Conservation (phyloP, 2,329 filamentous ascomycete species). For the Alternaria incomplexa region DNA sequence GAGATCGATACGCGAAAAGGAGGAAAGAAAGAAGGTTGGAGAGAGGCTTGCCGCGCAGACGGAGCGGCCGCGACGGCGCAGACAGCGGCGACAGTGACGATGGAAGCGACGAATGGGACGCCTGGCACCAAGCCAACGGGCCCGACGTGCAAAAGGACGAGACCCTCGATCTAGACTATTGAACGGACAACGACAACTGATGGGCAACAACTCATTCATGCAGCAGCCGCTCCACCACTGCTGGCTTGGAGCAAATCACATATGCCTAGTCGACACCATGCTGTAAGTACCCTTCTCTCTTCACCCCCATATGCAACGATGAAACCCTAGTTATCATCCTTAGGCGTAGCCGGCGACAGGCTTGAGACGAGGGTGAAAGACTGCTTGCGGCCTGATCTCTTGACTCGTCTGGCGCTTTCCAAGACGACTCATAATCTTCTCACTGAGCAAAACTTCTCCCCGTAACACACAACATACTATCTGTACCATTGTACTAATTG, state of each 20-base stretch:
- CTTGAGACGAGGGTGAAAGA: constrained; percentile 32
- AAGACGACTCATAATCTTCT: constrained; percentile 47
- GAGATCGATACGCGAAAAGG: constrained; percentile 32
- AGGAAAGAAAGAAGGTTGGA: constrained; percentile 28
- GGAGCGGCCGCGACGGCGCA: constrained; percentile 11
- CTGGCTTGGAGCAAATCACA: neutral
- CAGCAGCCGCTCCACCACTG: neutral
- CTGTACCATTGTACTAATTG: neutral
- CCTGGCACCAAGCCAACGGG: constrained; percentile 53
- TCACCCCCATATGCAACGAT: constrained; percentile 64
- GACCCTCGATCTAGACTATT: constrained; percentile 58
- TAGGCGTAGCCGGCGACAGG: constrained; percentile 69
- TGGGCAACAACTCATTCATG: neutral
- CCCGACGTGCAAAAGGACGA: constrained; percentile 51
- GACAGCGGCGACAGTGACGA: constrained; percentile 33
- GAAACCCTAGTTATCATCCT: constrained; percentile 92
- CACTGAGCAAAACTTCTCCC: constrained; percentile 34
- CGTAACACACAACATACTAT: no score
- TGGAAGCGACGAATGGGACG: constrained; percentile 50
- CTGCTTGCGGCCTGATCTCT: constrained; percentile 26
- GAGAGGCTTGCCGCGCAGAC: constrained; percentile 15
- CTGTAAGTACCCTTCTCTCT: constrained; percentile 15
- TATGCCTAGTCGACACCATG: neutral
- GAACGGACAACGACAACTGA: constrained; percentile 5
- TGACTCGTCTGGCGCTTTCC: constrained; percentile 30